Percentiles rank a stretch among this genome's conserved stretches.
phyloP scores from a whole-genome alignment of 306 rosid genomes.

The Argentina anserina region DNA sequence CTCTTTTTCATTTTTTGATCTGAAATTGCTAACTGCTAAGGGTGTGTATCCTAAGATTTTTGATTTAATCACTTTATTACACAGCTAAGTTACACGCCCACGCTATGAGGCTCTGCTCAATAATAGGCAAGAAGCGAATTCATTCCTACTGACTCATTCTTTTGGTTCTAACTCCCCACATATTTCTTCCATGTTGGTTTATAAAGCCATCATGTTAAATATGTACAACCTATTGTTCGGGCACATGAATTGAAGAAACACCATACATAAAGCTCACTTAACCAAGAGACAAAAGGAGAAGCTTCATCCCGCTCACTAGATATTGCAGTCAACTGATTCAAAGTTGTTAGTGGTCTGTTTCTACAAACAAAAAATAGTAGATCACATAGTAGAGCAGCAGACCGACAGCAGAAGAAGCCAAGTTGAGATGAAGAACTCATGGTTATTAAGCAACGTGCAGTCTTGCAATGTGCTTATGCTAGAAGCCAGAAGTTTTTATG shows the following conservation, averaged over 20 bases:
- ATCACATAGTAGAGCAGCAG: not conserved
- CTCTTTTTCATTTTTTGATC: too few species aligned
- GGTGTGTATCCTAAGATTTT: too few species aligned
- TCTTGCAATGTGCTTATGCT: constrained; percentile 58
- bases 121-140: not conserved
- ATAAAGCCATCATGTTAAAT: not conserved
- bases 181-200: not conserved
- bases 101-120: too few species aligned
- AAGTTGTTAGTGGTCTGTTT: not conserved
- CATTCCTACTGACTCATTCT: not conserved
- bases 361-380: not conserved
- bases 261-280: constrained; percentile 1
- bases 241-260: not conserved
- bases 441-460: not conserved
- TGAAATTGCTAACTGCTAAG: too few species aligned
- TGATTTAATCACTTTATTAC: too few species aligned
- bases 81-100: too few species aligned
- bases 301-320: not conserved
- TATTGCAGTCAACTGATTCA: not conserved
- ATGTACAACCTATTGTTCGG: constrained; percentile 11
- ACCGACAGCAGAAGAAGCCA: not conserved
- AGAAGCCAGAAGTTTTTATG: constrained; percentile 88
- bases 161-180: not conserved
- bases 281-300: not conserved
- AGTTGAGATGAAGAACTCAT: not conserved